phyloP scores from a whole-genome alignment of 306 rosid genomes.

The Prunus mume region DNA sequence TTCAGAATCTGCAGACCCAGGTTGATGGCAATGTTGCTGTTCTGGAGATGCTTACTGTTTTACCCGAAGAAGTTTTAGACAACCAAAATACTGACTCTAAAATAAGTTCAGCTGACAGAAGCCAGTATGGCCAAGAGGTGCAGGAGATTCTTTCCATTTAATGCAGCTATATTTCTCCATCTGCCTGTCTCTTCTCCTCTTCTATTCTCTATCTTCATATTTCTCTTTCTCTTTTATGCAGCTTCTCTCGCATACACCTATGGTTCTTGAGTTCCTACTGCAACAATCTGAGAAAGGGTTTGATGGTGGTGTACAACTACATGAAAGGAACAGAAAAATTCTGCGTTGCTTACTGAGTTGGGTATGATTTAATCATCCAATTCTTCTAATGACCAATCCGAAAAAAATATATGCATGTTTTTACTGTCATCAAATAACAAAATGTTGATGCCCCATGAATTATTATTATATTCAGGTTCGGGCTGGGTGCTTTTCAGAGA shows the following conservation, averaged over 20 bases:
- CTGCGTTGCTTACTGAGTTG: slow-evolving; percentile 97
- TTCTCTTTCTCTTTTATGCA: slow-evolving; percentile 31
- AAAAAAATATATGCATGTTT: background rate
- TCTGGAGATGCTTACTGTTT: slow-evolving; percentile 91
- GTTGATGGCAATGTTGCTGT: slow-evolving; percentile 75
- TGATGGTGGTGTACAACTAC: slow-evolving; percentile 62
- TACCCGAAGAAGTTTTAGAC: slow-evolving; percentile 91
- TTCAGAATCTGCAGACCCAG: slow-evolving; percentile 73
- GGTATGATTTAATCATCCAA: slow-evolving; percentile 43
- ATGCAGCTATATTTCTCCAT: background rate
- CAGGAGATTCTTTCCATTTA: slow-evolving; percentile 20
- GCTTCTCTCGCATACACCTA: slow-evolving; percentile 80
- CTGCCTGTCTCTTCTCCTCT: slow-evolving; percentile 6
- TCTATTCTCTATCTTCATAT: slow-evolving; percentile 8
- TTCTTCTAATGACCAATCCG: slow-evolving; percentile 11
- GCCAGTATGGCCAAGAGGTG: slow-evolving; percentile 84
- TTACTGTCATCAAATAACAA: background rate
- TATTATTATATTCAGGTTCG: slow-evolving; percentile 61
- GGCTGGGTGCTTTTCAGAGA: slow-evolving; percentile 94
- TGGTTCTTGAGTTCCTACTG: slow-evolving; percentile 85
- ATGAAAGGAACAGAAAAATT: slow-evolving; percentile 75
- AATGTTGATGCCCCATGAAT: background rate
- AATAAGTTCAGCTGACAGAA: slow-evolving; percentile 54
- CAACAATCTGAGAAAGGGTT: slow-evolving; percentile 67
- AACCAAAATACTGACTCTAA: slow-evolving; percentile 52